phyloP scores from a whole-genome alignment of 768 basidiomycete species.

The Trametes gibbosa region DNA sequence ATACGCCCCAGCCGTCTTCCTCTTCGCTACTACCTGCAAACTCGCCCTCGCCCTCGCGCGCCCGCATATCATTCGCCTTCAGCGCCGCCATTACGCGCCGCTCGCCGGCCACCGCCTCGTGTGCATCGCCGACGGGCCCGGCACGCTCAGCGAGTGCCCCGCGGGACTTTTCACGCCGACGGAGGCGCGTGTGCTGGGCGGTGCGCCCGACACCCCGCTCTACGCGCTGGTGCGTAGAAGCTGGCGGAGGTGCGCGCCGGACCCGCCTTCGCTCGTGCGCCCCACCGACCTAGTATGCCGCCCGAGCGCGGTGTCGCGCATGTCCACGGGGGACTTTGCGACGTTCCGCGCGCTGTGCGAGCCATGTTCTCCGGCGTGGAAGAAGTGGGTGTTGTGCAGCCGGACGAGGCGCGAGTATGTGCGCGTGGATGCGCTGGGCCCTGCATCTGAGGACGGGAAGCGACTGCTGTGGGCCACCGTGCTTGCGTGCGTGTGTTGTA shows the following conservation, averaged over 20 bases:
- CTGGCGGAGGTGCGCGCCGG: not conserved
- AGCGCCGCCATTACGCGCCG: not conserved
- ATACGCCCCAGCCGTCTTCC: not conserved
- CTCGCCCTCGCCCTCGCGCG: conserved; percentile 3
- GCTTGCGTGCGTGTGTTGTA: conserved; percentile 5
- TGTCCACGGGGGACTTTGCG: conserved; percentile 1
- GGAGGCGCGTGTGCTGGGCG: not conserved
- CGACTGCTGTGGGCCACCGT: not conserved
- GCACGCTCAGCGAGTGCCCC: not conserved
- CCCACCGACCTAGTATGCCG: not conserved
- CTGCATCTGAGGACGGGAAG: not conserved
- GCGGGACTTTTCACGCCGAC: not conserved
- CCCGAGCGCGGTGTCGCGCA: conserved; percentile 6
- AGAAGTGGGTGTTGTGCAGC: conserved; percentile 14
- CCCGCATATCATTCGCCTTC: conserved; percentile 2
- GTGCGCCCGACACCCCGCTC: not conserved
- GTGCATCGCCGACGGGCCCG: not conserved
- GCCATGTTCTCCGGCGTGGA: not conserved
- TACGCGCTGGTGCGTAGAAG: not conserved
- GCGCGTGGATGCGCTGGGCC: not conserved
- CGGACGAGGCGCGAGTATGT: conserved; percentile 11
- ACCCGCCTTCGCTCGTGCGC: not conserved
- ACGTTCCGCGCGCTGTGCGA: not conserved
- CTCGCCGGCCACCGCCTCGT: conserved; percentile 12
- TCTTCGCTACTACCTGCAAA: conserved; percentile 12